Evolutionary conservation across 179 eudicot genomes (phyloP), one percentile per base, ranked within the genome.

Genomic region (Corrigiola litoralis): DNA sequence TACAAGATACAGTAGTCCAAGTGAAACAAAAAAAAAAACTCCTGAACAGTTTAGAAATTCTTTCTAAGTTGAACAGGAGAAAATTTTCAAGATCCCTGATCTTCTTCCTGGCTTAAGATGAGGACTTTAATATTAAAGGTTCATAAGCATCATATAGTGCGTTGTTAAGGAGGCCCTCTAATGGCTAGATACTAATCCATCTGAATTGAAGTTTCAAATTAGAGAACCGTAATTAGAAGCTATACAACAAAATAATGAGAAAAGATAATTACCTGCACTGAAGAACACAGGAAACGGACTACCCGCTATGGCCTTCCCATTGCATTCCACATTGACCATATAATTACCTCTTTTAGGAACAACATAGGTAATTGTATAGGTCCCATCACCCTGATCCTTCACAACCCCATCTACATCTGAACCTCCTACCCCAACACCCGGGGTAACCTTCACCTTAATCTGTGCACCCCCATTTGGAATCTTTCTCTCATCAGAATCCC

Each of bases 281-380:
- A 94, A 94, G 69, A 90, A 94, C 54, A 90, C 99, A 4, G 97
- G 99, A 58, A 94, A 94, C 4, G 97, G 99, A 71, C 96, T 94
- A 28, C 99, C 99, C 88, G 80, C 83, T 24, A 90, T 85, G 14
- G 97, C 70, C 75, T 71, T 84, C 61, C 96, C 97, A 73, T 88
- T 85, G 58, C 99, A 94, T 78, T 90, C 88, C 55, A 94, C 91
- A 75, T 77, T 75, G 58, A 94, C 89, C 99, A 94, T 90, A 70
- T 94, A 94, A 80, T 85, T 88, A 18, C 99, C 99, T 72, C 91
- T 84, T 73, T 90, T 94, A 0, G 97, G 86, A 20, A 94, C 99
- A 50, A 86, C 95, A 74, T 94, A 94, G 10, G 91, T 94, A 24
- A 85, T 90, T 0, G 88, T 66, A 62, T 94, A 94, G 0, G 97